Evolutionary conservation across 106 monocot species (phyloP).

Genomic region (Dioscorea zingiberensis): DNA sequence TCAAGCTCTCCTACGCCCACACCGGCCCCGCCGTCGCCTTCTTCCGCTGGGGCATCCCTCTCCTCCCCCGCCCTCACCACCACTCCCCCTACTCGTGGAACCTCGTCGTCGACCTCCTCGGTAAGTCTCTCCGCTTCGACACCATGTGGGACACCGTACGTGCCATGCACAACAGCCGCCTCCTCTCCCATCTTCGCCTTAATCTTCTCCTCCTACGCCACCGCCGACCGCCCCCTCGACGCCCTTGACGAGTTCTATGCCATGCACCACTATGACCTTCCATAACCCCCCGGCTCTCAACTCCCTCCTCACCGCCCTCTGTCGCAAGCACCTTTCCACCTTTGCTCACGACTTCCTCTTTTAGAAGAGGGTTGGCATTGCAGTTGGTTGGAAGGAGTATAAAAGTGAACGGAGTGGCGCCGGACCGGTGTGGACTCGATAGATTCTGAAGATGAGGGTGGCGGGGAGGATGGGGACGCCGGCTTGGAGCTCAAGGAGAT

Average conservation of each 20-base stretch:
- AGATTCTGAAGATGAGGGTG: too few relatives aligned
- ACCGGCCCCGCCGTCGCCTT: constrained; percentile 50
- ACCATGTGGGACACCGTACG: constrained; percentile 65
- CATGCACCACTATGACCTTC: constrained; percentile 38
- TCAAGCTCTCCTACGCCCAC: constrained; percentile 69
- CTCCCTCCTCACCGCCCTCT: constrained; percentile 62
- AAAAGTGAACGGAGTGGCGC: too few relatives aligned
- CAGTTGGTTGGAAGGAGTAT: too few relatives aligned
- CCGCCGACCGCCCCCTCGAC: constrained; percentile 31
- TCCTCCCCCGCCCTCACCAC: constrained; percentile 7
- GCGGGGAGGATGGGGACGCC: too few relatives aligned
- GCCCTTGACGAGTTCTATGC: constrained; percentile 39
- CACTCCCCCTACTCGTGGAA: constrained; percentile 84
- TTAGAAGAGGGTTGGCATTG: too few relatives aligned
- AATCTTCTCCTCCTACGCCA: constrained; percentile 51
- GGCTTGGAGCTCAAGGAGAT: too few relatives aligned
- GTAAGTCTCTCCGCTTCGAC: constrained; percentile 63
- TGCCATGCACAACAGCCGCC: constrained; percentile 32
- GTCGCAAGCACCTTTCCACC: constrained; percentile 32
- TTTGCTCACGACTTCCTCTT: constrained; percentile 24
- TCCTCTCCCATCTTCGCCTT: constrained; percentile 82
- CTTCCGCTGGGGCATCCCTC: constrained; percentile 49
- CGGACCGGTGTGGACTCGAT: too few relatives aligned
- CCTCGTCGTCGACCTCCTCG: constrained; percentile 86
- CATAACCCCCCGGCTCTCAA: constrained; percentile 55